Percentiles rank a stretch among this genome's conserved stretches.
Conservation (phyloP, 1,139 yeast genomes). For the Debaryomycetaceae sp. region DNA sequence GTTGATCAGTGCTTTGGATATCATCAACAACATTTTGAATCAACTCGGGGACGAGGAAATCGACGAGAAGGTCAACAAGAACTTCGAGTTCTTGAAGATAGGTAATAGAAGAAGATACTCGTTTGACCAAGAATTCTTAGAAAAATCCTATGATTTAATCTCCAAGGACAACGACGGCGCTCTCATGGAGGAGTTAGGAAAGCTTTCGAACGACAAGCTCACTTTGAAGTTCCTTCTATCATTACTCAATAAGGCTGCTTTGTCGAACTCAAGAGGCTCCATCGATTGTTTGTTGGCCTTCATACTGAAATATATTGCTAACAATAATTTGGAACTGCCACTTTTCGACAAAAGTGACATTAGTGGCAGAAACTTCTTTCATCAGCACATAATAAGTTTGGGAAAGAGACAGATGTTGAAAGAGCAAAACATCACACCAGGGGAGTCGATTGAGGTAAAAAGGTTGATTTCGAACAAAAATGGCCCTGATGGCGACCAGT, state of each 20-base stretch:
- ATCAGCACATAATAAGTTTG: conserved; percentile 71
- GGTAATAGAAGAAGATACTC: conserved; percentile 15
- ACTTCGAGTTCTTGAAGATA: conserved; percentile 10
- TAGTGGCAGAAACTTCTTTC: conserved; percentile 80
- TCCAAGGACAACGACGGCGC: conserved; percentile 42
- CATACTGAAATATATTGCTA: conserved; percentile 13
- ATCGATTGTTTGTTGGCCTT: conserved; percentile 49
- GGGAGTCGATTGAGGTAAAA: conserved; percentile 30
- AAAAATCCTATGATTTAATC: conserved; percentile 29
- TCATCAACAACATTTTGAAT: conserved; percentile 53
- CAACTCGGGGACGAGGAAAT: conserved; percentile 18
- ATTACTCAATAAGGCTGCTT: conserved; percentile 62
- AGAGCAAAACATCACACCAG: conserved; percentile 29
- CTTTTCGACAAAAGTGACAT: conserved; percentile 65
- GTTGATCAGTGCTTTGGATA: conserved; percentile 49
- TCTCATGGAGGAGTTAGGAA: conserved; percentile 36
- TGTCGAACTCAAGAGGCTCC: conserved; percentile 48
- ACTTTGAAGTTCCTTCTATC: conserved; percentile 47
- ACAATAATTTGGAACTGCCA: conserved; percentile 19
- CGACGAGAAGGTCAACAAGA: conserved; percentile 2
- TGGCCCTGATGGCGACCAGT: conserved; percentile 62
- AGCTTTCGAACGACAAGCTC: conserved; percentile 19
- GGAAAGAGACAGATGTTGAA: conserved; percentile 51
- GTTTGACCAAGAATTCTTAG: conserved; percentile 28
- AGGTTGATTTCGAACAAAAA: conserved; percentile 29